phyloP scores from a whole-genome alignment of 2,329 filamentous ascomycete genomes.

The Fusarium sterilihyphosum region DNA sequence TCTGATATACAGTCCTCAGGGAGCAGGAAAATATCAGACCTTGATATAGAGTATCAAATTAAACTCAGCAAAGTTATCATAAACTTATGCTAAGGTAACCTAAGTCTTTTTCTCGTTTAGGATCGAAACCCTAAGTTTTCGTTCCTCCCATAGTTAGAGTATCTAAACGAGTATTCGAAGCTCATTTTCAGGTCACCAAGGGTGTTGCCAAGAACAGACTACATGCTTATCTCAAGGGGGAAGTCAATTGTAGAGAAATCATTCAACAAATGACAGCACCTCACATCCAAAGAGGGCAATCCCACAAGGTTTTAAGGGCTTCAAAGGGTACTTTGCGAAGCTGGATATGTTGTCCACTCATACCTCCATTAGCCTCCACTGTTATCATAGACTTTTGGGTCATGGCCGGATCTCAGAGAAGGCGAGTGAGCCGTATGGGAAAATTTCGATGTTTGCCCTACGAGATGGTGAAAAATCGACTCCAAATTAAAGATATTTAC shows the following conservation, averaged over 20 bases:
- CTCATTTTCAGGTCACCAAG: conserved; percentile 7
- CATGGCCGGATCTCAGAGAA: neutral
- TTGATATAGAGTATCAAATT: too few species aligned
- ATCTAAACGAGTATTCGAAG: neutral
- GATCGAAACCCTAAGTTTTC: too few species aligned
- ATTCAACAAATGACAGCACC: neutral
- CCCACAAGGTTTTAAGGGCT: neutral
- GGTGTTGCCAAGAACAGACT: neutral
- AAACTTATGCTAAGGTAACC: too few species aligned
- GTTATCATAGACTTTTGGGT: neutral
- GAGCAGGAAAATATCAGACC: too few species aligned
- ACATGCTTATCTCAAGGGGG: neutral
- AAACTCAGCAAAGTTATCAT: too few species aligned
- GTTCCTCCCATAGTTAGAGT: too few species aligned
- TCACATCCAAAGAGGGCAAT: neutral
- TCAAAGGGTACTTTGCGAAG: too few species aligned
- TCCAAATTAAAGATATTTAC: neutral
- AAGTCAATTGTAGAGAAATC: neutral
- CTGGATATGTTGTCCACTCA: neutral
- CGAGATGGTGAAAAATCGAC: neutral
- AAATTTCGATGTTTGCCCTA: neutral
- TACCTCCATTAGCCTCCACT: neutral
- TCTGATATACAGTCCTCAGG: neutral
- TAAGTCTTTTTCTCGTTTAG: too few species aligned
- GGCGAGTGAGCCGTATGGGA: neutral